These are phyloP conservation scores for Phytophthora foliorum DNA, from an alignment of 352 stramenopile genomes.

Conservation along the genomic window DNA sequence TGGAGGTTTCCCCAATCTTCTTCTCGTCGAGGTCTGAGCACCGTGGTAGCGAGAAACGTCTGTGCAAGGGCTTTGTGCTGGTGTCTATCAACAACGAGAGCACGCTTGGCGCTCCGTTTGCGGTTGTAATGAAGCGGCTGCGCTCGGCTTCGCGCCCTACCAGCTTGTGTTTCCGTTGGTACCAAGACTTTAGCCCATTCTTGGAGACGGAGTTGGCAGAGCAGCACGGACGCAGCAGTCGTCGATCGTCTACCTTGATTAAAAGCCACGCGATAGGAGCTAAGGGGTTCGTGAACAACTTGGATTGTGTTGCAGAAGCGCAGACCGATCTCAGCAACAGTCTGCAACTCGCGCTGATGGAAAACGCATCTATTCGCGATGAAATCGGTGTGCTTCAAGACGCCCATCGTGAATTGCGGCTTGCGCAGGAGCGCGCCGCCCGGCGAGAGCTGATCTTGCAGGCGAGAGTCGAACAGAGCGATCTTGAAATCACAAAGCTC, in stretches of 20 bases:
- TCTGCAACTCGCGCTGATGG: constrained; percentile 73
- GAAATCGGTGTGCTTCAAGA: constrained; percentile 68
- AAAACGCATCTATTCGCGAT: constrained; percentile 83
- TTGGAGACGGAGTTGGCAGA: constrained; percentile 67
- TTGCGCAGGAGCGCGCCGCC: constrained; percentile 39
- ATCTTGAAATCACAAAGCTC: constrained; percentile 49
- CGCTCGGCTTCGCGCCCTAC: constrained; percentile 70
- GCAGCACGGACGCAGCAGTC: constrained; percentile 27
- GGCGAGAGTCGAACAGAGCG: constrained; percentile 47
- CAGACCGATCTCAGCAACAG: constrained; percentile 69
- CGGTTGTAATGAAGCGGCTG: constrained; percentile 60
- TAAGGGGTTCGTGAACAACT: constrained; percentile 53
- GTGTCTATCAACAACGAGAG: constrained; percentile 84
- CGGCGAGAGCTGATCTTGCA: constrained; percentile 39
- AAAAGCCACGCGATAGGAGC: constrained; percentile 17
- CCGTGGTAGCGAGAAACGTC: constrained; percentile 56
- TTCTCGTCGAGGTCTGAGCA: constrained; percentile 59
- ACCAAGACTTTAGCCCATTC: constrained; percentile 82
- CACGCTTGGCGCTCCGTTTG: constrained; percentile 72
- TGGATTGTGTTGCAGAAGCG: constrained; percentile 71
- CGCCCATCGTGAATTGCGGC: constrained; percentile 52
- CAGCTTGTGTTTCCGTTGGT: constrained; percentile 83
- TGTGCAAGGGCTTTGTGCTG: constrained; percentile 81
- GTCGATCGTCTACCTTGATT: constrained; percentile 19
- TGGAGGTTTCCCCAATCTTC: constrained; percentile 67